Evolutionary conservation across 139 green algal species (phyloP), one percentile per base, ranked within the genome.

Genomic region (Chlorella sp.): DNA sequence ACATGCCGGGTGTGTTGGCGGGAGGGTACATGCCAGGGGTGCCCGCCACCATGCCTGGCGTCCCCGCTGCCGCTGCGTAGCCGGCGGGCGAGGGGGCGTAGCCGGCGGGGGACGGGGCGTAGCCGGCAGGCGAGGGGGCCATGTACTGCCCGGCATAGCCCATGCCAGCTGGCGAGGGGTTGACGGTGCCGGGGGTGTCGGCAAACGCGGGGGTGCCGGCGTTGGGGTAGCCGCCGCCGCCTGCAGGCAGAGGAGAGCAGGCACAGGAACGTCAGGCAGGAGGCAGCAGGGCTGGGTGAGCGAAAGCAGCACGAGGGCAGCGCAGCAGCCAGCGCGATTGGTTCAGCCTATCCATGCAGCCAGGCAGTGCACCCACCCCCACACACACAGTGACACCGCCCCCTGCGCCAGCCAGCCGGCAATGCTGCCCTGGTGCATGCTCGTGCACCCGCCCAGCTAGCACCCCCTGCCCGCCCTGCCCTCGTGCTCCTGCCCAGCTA

Each of bases 171-270:
- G 75, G 86, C 53, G 86, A 89, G 57, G 78, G 78, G 78, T 90
- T 85, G 76, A 90, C 61, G 36, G 78, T 90, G 77, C 86, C 86
- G 2, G 86, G 86, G 30, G 86, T 85, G 57, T 83, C 73, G 9
- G 86, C 86, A 85, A 90, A 85, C 12, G 48, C 86, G 57, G 86
- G 86, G 12, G 86, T 90, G 86, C 78, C 86, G 36, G 86, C 86
- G 60, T 90, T 71, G 76, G 86, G 78, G 86, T 90, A 90, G 77
- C 77, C 39, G 77, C 73, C 42, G 83, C 34, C 37, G 26, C 79
- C 89, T 32, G 26, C 4, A 0, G 79, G 68, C 30, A 71, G 61
- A 37, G 37, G 85, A n/a, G n/a, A n/a, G n/a, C n/a, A n/a, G n/a
- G n/a, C n/a, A n/a, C n/a, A n/a, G n/a, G n/a, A n/a, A n/a, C n/a